Percentiles rank a stretch among this genome's conserved stretches.
These are phyloP conservation scores for Gleditsia sinensis DNA, from an alignment of 306 rosid species.

Conservation along the genomic window DNA sequence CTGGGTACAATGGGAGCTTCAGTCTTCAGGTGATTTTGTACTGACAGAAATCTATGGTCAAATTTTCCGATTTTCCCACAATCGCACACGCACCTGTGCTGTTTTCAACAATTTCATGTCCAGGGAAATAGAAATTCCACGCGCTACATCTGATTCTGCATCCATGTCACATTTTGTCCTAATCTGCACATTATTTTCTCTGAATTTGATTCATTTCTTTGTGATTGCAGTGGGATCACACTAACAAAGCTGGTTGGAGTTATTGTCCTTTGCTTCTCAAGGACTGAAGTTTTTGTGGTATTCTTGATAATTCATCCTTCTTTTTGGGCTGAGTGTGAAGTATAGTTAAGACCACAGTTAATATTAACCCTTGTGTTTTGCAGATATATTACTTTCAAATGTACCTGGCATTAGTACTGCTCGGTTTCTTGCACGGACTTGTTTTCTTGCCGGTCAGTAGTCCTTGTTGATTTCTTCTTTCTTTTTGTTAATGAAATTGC, in stretches of 20 bases:
- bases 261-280: constrained; percentile 92
- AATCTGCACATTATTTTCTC: constrained; percentile 6
- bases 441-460: constrained; percentile 87
- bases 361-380: constrained; percentile 30
- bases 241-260: constrained; percentile 94
- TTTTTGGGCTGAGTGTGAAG: background rate
- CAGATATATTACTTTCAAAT: constrained; percentile 97
- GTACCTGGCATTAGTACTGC: constrained; percentile 92
- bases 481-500: constrained; percentile 14
- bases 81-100: constrained; percentile 1
- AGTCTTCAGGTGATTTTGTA: constrained; percentile 69
- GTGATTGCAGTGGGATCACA: constrained; percentile 82
- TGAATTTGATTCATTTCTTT: constrained; percentile 19
- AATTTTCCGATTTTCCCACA: constrained; percentile 22
- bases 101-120: constrained; percentile 18
- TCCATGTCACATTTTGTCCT: constrained; percentile 17
- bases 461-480: constrained; percentile 13
- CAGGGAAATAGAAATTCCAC: background rate
- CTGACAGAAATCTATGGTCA: constrained; percentile 1
- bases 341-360: background rate
- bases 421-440: constrained; percentile 96
- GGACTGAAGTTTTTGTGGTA: constrained; percentile 99
- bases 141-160: constrained; percentile 19
- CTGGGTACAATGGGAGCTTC: constrained; percentile 98
- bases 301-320: constrained; percentile 28